A percentile compares a stretch with the other conserved stretches of the same genome.
Conservation (phyloP, 1,284 basidiomycete genomes). For the Mycosarcoma maydis region DNA sequence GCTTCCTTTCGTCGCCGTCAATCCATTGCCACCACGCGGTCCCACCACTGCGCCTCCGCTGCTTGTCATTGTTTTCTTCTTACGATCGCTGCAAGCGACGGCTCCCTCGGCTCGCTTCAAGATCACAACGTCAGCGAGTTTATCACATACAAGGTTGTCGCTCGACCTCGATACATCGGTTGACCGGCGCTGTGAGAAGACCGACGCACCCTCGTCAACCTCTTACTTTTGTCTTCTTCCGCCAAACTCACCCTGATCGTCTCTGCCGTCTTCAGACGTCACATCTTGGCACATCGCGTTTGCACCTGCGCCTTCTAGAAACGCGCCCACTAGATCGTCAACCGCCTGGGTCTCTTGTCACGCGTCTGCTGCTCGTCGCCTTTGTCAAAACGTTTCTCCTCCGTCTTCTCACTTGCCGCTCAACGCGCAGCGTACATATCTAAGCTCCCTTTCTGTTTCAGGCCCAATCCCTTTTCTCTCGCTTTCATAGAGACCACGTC, state of each 20-base stretch:
- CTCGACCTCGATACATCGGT: slow-evolving; percentile 40
- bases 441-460: background rate
- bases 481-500: background rate
- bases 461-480: background rate
- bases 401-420: no score
- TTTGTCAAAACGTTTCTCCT: no score
- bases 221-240: slow-evolving; percentile 6
- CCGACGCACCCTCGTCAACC: slow-evolving; percentile 2
- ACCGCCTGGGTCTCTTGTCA: background rate
- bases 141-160: slow-evolving; percentile 30
- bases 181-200: slow-evolving; percentile 34
- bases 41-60: slow-evolving; percentile 14
- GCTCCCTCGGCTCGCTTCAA: slow-evolving; percentile 22
- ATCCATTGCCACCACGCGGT: slow-evolving; percentile 6
- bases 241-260: background rate
- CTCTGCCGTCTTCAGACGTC: background rate
- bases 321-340: background rate
- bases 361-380: background rate
- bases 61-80: background rate
- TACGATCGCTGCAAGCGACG: no score
- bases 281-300: background rate
- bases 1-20: slow-evolving; percentile 19
- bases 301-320: background rate
- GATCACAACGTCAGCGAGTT: slow-evolving; percentile 11
- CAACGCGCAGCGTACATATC: slow-evolving; percentile 12